Percentiles rank a stretch among this genome's conserved stretches.
Conservation (phyloP, 2,329 filamentous ascomycete genomes). For the Fusarium setosum region DNA sequence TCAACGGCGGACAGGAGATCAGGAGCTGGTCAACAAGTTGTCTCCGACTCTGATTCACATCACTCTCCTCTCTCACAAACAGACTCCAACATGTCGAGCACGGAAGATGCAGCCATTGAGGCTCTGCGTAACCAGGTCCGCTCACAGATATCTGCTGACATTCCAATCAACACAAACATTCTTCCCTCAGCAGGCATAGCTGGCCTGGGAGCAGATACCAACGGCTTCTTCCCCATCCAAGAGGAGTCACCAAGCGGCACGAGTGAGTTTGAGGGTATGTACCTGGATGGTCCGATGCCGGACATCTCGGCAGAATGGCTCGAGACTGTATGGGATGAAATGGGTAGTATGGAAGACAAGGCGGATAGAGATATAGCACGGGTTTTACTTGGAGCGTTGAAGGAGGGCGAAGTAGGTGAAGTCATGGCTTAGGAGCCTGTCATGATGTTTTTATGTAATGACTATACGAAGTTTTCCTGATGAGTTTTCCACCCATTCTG, state of each 20-base stretch:
- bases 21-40: background rate
- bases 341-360: constrained; percentile 42
- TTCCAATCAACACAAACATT: constrained; percentile 27
- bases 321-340: constrained; percentile 49
- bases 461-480: background rate
- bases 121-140: constrained; percentile 21
- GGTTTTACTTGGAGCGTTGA: constrained; percentile 52
- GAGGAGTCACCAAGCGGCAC: constrained; percentile 37
- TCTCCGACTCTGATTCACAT: constrained; percentile 28
- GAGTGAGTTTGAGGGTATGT: constrained; percentile 42
- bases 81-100: constrained; percentile 30
- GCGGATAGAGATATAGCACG: constrained; percentile 52
- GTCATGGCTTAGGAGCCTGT: background rate
- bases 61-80: constrained; percentile 32
- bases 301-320: constrained; percentile 51
- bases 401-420: constrained; percentile 43
- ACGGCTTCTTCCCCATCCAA: constrained; percentile 48
- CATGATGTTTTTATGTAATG: background rate
- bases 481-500: background rate
- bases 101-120: constrained; percentile 22
- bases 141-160: constrained; percentile 8
- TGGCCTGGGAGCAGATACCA: constrained; percentile 45
- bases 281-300: constrained; percentile 43
- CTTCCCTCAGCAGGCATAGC: constrained; percentile 45
- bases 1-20: background rate